Conservation (phyloP, 768 basidiomycete species). For the Auricularia sp. region DNA sequence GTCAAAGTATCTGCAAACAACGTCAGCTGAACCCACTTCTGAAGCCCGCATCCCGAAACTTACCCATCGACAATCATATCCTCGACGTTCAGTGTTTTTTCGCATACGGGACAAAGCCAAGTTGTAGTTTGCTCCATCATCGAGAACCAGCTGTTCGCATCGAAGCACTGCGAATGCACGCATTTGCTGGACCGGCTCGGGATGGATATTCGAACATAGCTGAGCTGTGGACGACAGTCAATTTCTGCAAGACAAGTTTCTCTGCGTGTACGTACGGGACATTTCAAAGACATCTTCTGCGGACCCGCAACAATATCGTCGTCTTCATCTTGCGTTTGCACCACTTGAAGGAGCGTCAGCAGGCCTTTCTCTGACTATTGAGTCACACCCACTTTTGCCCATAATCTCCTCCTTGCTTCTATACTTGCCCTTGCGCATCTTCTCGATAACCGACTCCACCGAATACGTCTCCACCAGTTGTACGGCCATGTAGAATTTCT, state of each 20-base stretch:
- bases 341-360: conserved; percentile 35
- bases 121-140: conserved; percentile 96
- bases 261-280: conserved; percentile 59
- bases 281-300: conserved; percentile 85
- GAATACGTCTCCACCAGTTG: conserved; percentile 74
- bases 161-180: conserved; percentile 90
- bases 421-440: conserved; percentile 58
- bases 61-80: conserved; percentile 92
- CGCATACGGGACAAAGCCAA: conserved; percentile 92
- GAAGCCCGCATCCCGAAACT: conserved; percentile 13
- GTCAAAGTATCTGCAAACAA: conserved; percentile 63
- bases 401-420: conserved; percentile 54
- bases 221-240: conserved; percentile 41
- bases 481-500: conserved; percentile 84
- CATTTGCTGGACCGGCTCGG: conserved; percentile 85
- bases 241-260: background rate
- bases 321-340: conserved; percentile 50
- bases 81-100: conserved; percentile 61
- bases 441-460: conserved; percentile 59
- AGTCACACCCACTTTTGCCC: conserved; percentile 45
- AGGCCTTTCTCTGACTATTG: background rate
- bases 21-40: background rate
- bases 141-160: conserved; percentile 86
- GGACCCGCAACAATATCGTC: conserved; percentile 89
- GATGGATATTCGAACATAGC: conserved; percentile 71